These are phyloP conservation scores for Ophiostoma tasmaniense DNA, from an alignment of 2,329 filamentous ascomycete species.

Conservation along the genomic window DNA sequence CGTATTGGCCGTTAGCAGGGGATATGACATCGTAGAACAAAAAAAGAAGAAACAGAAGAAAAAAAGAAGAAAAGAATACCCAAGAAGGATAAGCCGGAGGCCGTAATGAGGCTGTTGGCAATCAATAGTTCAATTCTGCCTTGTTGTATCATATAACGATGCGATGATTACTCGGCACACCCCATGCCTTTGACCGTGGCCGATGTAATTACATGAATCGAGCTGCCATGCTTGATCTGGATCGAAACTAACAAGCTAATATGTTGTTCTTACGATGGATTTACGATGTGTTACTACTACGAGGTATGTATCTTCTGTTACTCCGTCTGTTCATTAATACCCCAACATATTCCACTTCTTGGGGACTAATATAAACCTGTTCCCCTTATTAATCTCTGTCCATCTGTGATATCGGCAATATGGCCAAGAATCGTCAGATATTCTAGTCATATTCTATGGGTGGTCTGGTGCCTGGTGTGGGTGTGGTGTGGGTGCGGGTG, in stretches of 20 bases:
- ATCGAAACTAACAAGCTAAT: not conserved
- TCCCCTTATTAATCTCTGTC: not conserved
- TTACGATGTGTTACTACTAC: too few relatives aligned
- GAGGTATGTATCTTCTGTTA: too few relatives aligned
- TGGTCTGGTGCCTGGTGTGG: too few relatives aligned
- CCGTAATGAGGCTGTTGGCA: not conserved
- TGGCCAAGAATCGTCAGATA: not conserved
- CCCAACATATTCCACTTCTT: not conserved
- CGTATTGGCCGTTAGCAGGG: not conserved
- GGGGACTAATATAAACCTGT: not conserved
- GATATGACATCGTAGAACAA: not conserved
- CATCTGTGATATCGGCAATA: not conserved
- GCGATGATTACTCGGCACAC: not conserved
- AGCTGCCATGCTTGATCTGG: not conserved
- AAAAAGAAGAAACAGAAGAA: not conserved
- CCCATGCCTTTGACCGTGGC: not conserved
- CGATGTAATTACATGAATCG: not conserved
- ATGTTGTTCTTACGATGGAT: not conserved
- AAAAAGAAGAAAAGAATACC: too few relatives aligned
- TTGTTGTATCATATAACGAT: not conserved
- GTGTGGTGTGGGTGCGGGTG: not conserved
- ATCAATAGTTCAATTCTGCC: not conserved
- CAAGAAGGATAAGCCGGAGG: not conserved
- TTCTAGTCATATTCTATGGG: not conserved
- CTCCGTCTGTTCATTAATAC: too few relatives aligned